Evolutionary conservation across 2,329 filamentous ascomycete species (phyloP).

Genomic region (Clarireedia homoeocarpa): DNA sequence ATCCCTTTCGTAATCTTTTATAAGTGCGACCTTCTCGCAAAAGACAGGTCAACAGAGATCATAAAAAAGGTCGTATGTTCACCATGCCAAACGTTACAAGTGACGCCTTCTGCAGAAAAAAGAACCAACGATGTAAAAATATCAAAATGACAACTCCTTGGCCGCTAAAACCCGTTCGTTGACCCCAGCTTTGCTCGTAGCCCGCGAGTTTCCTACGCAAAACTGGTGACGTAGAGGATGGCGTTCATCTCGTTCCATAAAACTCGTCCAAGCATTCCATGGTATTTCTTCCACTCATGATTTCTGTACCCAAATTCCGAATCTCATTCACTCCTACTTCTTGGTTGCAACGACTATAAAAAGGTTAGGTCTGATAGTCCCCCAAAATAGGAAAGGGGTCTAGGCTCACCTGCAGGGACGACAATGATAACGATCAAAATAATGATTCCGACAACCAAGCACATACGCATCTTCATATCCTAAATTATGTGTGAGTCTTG

Average conservation of each 20-base stretch:
- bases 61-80: background rate
- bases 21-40: background rate
- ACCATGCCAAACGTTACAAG: slow-evolving; percentile 16
- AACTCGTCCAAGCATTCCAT: slow-evolving; percentile 14
- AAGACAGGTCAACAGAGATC: slow-evolving; percentile 2
- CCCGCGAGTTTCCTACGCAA: slow-evolving; percentile 32
- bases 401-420: slow-evolving; percentile 72
- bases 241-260: slow-evolving; percentile 11
- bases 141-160: slow-evolving; percentile 30
- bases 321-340: slow-evolving; percentile 4
- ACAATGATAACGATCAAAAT: slow-evolving; percentile 91
- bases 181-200: slow-evolving; percentile 26
- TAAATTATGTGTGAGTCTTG: background rate
- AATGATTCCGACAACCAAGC: slow-evolving; percentile 83
- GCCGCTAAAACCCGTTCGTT: slow-evolving; percentile 27
- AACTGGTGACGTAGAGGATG: slow-evolving; percentile 23
- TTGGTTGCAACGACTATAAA: slow-evolving; percentile 36
- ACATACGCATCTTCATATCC: slow-evolving; percentile 89
- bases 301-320: slow-evolving; percentile 9
- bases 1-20: slow-evolving; percentile 5
- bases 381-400: slow-evolving; percentile 12
- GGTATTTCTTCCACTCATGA: slow-evolving; percentile 4
- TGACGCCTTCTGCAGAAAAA: slow-evolving; percentile 22
- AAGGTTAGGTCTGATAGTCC: background rate
- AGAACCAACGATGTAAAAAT: slow-evolving; percentile 25